Percentiles rank a stretch among this genome's conserved stretches.
Conservation (phyloP, 2,329 filamentous ascomycete genomes). For the Rutstroemia sp. region DNA sequence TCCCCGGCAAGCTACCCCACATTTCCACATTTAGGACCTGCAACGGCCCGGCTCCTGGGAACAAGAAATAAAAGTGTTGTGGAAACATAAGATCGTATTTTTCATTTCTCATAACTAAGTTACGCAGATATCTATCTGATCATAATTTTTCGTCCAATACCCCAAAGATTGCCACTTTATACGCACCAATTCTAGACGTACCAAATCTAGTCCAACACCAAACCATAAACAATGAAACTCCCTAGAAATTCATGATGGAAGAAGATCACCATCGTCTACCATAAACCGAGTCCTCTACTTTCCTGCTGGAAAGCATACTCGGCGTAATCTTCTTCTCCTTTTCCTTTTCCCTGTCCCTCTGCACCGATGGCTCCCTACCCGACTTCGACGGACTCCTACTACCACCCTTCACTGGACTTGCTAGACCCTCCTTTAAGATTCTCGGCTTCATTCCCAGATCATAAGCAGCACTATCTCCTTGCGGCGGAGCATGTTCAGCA, state of each 20-base stretch:
- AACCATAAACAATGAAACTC: too few relatives aligned
- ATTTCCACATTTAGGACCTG: too few relatives aligned
- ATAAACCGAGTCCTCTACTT: conserved; percentile 26
- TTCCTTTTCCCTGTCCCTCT: not conserved
- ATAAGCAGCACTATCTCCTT: conserved; percentile 12
- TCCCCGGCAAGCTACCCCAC: too few relatives aligned
- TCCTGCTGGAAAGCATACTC: conserved; percentile 7
- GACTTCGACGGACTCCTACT: not conserved
- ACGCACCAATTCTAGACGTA: not conserved
- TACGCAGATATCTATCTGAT: too few relatives aligned
- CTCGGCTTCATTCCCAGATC: conserved; percentile 23
- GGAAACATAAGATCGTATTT: too few relatives aligned
- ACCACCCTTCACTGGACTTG: conserved; percentile 3
- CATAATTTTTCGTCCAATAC: too few relatives aligned
- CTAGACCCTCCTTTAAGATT: conserved; percentile 22
- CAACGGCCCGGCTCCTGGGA: too few relatives aligned
- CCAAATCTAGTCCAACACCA: not conserved
- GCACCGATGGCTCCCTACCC: conserved; percentile 13
- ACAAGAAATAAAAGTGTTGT: too few relatives aligned
- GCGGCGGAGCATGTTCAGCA: conserved; percentile 24
- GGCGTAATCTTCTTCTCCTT: conserved; percentile 14
- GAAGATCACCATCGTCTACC: conserved; percentile 25
- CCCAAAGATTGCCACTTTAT: too few relatives aligned
- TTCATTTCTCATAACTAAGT: too few relatives aligned
- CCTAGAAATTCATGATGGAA: too few relatives aligned